Percentiles rank a stretch among this genome's conserved stretches.
Evolutionary conservation across 164 flowering plant species (phyloP).

Genomic region (Macadamia integrifolia): DNA sequence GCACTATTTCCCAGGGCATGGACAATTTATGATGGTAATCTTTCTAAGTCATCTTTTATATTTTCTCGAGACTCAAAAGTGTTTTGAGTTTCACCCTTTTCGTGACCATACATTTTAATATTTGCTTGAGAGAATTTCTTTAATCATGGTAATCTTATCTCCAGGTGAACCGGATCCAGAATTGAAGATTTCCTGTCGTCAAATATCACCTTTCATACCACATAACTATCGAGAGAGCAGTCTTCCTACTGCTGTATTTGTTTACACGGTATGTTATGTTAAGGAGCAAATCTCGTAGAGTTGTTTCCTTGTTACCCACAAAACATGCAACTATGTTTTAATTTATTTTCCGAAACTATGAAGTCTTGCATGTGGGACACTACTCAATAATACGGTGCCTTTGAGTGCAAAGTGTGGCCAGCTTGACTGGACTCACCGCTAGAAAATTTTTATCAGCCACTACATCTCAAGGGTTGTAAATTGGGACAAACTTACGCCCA

Average conservation of each 20-base stretch:
- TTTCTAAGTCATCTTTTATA: not conserved
- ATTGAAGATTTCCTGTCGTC: slow-evolving; percentile 88
- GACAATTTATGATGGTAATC: slow-evolving; percentile 92
- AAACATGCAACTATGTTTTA: not conserved
- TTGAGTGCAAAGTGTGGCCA: no score
- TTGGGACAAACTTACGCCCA: no score
- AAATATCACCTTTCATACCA: slow-evolving; percentile 98
- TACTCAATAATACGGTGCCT: no score
- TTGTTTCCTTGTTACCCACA: not conserved
- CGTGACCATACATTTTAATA: not conserved
- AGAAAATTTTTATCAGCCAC: no score
- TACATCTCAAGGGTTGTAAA: no score
- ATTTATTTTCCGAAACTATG: not conserved
- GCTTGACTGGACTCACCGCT: no score
- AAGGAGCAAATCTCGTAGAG: not conserved
- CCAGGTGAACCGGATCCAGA: slow-evolving; percentile 99
- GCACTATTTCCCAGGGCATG: slow-evolving; percentile 98
- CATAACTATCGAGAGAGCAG: slow-evolving; percentile 93
- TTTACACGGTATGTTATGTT: slow-evolving; percentile 65
- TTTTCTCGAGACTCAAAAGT: not conserved
- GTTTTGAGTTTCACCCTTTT: not conserved
- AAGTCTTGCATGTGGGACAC: not conserved
- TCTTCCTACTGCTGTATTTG: slow-evolving; percentile 93
- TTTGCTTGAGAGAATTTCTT: not conserved
- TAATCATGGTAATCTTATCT: slow-evolving; percentile 4